Conservation (phyloP, 148 eudicot genomes). For the Talinum fruticosum region DNA sequence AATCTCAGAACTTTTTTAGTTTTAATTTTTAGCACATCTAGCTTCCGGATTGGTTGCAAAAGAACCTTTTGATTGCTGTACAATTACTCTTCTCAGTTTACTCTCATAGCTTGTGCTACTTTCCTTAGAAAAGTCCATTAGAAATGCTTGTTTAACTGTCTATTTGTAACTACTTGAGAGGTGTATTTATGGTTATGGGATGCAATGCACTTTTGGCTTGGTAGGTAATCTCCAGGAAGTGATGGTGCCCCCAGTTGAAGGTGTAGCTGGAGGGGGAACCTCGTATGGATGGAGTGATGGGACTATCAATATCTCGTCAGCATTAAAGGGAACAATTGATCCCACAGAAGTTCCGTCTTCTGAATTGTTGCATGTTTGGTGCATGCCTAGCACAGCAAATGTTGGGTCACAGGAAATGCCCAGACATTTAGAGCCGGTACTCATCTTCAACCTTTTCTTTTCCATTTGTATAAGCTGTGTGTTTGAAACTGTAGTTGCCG, state of each 20-base stretch:
- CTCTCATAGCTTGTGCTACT: not conserved
- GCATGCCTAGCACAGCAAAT: conserved; percentile 92
- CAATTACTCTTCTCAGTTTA: not conserved
- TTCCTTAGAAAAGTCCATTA: not conserved
- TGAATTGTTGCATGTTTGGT: conserved; percentile 86
- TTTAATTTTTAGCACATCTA: not conserved
- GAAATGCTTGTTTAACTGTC: not conserved
- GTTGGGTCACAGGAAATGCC: conserved; percentile 89
- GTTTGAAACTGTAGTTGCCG: conserved; percentile 3
- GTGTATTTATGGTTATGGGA: not conserved
- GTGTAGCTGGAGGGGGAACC: conserved; percentile 97
- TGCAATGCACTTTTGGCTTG: not conserved
- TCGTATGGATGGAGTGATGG: conserved; percentile 89
- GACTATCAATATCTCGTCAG: conserved; percentile 36
- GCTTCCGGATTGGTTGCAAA: not conserved
- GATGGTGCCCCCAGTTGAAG: conserved; percentile 79
- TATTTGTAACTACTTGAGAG: not conserved
- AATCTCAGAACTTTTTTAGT: not conserved
- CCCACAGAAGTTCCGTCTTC: conserved; percentile 70
- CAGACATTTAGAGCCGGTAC: conserved; percentile 66
- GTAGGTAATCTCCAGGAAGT: conserved; percentile 53
- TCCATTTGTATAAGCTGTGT: not conserved
- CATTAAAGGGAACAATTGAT: conserved; percentile 65
- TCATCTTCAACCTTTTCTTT: conserved; percentile 25
- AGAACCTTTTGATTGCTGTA: not conserved